A percentile compares a stretch with the other conserved stretches of the same genome.
These are phyloP conservation scores for Colletotrichum trifolii DNA, from an alignment of 2,329 filamentous ascomycete genomes.

Conservation along the genomic window DNA sequence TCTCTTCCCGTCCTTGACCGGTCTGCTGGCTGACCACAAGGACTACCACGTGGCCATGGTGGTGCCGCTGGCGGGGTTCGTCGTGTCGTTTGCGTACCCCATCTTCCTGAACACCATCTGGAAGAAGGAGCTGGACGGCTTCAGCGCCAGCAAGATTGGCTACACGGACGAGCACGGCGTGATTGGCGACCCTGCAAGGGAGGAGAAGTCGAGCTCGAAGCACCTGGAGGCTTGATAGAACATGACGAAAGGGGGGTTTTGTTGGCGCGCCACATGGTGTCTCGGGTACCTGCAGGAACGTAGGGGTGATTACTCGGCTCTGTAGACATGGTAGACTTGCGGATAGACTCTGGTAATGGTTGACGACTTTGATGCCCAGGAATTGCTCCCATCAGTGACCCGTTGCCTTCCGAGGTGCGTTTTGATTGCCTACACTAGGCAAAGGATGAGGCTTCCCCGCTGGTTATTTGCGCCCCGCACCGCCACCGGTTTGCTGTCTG, in stretches of 20 bases:
- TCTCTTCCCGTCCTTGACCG: conserved; percentile 23
- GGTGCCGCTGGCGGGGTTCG: conserved; percentile 71
- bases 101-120: conserved; percentile 64
- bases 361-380: too few species aligned
- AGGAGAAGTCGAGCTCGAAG: conserved; percentile 28
- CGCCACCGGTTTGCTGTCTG: too few species aligned
- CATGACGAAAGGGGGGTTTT: not conserved
- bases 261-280: conserved; percentile 2
- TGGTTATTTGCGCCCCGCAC: too few species aligned
- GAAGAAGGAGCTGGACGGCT: conserved; percentile 32
- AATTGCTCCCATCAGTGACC: too few species aligned
- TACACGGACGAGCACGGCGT: conserved; percentile 24
- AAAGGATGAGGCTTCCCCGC: too few species aligned
- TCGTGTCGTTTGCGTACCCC: conserved; percentile 66
- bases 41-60: conserved; percentile 64
- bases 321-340: too few species aligned
- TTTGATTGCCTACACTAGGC: too few species aligned
- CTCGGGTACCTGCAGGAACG: conserved; percentile 7
- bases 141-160: conserved; percentile 32
- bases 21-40: conserved; percentile 23
- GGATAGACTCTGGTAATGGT: too few species aligned
- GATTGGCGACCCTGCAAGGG: conserved; percentile 25
- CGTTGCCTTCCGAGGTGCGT: too few species aligned
- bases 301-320: not conserved
- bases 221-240: conserved; percentile 18